Conservation (phyloP, 2,329 filamentous ascomycete species). For the Colletotrichum godetiae region DNA sequence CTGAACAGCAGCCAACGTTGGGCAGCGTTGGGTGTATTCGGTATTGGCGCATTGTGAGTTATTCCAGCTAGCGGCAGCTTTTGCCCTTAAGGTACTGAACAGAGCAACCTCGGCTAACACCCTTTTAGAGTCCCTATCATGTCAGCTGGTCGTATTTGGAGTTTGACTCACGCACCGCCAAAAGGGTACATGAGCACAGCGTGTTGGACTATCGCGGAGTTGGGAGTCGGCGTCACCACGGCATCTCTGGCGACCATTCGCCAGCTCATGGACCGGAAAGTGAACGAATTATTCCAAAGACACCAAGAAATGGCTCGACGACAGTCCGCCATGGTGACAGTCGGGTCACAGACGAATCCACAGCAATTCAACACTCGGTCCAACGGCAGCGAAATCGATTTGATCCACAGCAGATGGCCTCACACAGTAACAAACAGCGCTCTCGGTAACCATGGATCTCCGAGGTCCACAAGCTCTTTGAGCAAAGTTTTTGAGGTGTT, state of each 20-base stretch:
- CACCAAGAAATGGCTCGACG: not conserved
- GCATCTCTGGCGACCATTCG: not conserved
- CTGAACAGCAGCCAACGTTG: too few relatives aligned
- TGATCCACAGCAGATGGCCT: too few relatives aligned
- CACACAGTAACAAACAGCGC: too few relatives aligned
- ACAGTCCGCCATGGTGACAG: not conserved
- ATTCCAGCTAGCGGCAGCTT: too few relatives aligned
- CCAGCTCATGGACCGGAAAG: conserved; percentile 9
- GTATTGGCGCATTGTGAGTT: too few relatives aligned
- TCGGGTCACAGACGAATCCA: not conserved
- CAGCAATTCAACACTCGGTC: not conserved
- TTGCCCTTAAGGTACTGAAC: too few relatives aligned
- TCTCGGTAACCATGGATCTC: not conserved
- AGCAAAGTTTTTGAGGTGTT: conserved; percentile 1
- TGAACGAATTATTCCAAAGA: not conserved
- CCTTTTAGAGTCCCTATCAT: conserved; percentile 1
- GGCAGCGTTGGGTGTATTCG: too few relatives aligned
- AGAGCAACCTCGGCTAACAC: too few relatives aligned
- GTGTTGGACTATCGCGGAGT: conserved; percentile 17
- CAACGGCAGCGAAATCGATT: too few relatives aligned
- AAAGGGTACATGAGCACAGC: conserved; percentile 21
- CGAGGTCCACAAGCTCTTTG: not conserved
- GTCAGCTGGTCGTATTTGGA: conserved; percentile 12
- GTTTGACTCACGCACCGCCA: not conserved
- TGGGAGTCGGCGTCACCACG: conserved; percentile 12